Evolutionary conservation across 2,329 filamentous ascomycete species (phyloP).

Genomic region (Ceratocystis albifundus): DNA sequence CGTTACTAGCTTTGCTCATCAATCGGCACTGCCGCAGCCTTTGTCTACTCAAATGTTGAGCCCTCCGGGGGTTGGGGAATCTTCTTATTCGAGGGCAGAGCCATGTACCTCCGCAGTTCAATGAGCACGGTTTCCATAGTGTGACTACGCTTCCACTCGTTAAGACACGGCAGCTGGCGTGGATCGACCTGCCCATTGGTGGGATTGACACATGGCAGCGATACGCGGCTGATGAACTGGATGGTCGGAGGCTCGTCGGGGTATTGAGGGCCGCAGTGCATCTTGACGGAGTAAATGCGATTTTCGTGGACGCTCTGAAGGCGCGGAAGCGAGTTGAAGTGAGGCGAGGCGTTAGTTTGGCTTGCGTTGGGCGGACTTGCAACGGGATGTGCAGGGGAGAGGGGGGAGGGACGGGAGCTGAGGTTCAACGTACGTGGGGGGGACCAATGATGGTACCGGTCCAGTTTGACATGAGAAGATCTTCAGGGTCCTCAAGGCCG

Average conservation of each 20-base stretch:
- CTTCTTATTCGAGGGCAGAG: conserved; percentile 82
- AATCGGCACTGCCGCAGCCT: neutral
- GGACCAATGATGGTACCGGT: conserved; percentile 95
- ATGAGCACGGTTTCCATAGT: conserved; percentile 92
- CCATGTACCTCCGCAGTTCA: conserved; percentile 88
- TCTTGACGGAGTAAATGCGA: conserved; percentile 95
- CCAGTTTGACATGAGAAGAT: conserved; percentile 96
- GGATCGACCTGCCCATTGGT: conserved; percentile 75
- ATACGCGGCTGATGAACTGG: conserved; percentile 87
- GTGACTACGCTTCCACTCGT: conserved; percentile 82
- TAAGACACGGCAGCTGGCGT: conserved; percentile 68
- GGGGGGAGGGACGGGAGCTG: neutral
- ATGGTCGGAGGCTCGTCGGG: conserved; percentile 81
- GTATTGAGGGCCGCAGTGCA: conserved; percentile 84
- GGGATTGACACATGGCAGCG: conserved; percentile 85
- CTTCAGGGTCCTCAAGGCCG: conserved; percentile 84
- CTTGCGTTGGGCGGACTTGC: neutral
- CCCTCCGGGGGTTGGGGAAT: conserved; percentile 87
- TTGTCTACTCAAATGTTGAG: conserved; percentile 35
- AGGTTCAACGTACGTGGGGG: conserved; percentile 62
- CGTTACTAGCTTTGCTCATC: neutral
- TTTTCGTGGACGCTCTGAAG: conserved; percentile 87
- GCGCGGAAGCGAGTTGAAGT: neutral
- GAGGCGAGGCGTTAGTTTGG: conserved; percentile 2
- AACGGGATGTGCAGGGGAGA: neutral